Percentiles rank a stretch among this genome's conserved stretches.
These are phyloP conservation scores for Herpotrichia juniperi DNA, from an alignment of 2,329 filamentous ascomycete genomes.

Conservation along the genomic window DNA sequence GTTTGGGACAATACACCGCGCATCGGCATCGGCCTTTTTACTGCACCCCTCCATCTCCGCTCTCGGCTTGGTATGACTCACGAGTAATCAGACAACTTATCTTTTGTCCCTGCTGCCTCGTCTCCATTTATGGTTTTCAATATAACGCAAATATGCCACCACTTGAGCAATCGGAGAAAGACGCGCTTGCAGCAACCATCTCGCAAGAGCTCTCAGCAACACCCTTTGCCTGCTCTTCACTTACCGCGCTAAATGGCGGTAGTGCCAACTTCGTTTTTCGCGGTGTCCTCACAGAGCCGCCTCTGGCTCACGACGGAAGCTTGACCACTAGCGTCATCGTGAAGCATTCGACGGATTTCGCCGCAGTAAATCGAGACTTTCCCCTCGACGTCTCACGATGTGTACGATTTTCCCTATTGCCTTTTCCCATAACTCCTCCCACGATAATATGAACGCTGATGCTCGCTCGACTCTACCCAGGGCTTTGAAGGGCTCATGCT, in stretches of 20 bases:
- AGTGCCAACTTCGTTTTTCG: slow-evolving; percentile 14
- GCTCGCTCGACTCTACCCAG: background rate
- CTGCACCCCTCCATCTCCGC: too few species aligned
- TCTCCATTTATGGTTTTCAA: too few species aligned
- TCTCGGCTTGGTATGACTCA: too few species aligned
- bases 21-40: too few species aligned
- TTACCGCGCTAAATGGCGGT: slow-evolving; percentile 5
- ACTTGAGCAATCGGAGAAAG: too few species aligned
- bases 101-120: too few species aligned
- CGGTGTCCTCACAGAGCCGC: background rate
- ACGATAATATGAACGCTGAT: background rate
- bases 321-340: slow-evolving; percentile 3
- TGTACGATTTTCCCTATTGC: background rate
- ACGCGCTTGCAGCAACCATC: too few species aligned
- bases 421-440: background rate
- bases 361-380: slow-evolving; percentile 7
- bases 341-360: slow-evolving; percentile 7
- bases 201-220: slow-evolving; percentile 4
- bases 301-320: background rate
- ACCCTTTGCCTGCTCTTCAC: slow-evolving; percentile 7
- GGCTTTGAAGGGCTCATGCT: slow-evolving; percentile 10
- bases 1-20: too few species aligned
- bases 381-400: slow-evolving; percentile 4
- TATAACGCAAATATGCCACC: too few species aligned
- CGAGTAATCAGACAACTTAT: too few species aligned